Evolutionary conservation across 768 basidiomycete genomes (phyloP).

Genomic region (Phylloporus sp.): DNA sequence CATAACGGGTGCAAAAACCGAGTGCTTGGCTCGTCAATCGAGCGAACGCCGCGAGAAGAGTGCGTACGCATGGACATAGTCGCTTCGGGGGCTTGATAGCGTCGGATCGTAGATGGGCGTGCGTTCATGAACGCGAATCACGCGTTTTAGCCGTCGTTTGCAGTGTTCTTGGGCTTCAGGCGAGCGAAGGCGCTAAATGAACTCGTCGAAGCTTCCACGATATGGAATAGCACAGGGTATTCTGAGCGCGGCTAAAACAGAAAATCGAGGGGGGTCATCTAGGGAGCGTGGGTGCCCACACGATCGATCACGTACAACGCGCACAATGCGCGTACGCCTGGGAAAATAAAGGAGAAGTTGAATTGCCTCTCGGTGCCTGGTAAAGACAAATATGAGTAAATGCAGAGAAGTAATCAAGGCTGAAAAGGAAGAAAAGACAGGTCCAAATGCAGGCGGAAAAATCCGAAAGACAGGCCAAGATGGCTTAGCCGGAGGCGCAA

Average conservation of each 20-base stretch:
- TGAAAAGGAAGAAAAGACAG: background rate
- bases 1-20: too few relatives aligned
- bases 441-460: background rate
- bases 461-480: background rate
- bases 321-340: background rate
- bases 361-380: conserved; percentile 16
- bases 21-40: too few relatives aligned
- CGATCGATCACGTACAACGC: background rate
- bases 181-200: background rate
- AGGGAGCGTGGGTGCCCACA: background rate
- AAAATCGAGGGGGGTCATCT: too few relatives aligned
- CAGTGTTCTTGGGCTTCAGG: background rate
- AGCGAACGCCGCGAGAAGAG: too few relatives aligned
- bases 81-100: background rate
- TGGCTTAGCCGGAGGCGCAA: background rate
- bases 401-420: conserved; percentile 1
- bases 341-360: conserved; percentile 1
- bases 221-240: background rate
- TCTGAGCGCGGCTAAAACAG: background rate
- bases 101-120: background rate
- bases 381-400: conserved; percentile 9
- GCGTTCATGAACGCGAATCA: background rate
- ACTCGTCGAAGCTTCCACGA: background rate
- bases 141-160: background rate
- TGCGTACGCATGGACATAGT: background rate